Percentiles rank a stretch among this genome's conserved stretches.
Conservation (phyloP, 164 flowering plant species). For the Aristolochia californica region DNA sequence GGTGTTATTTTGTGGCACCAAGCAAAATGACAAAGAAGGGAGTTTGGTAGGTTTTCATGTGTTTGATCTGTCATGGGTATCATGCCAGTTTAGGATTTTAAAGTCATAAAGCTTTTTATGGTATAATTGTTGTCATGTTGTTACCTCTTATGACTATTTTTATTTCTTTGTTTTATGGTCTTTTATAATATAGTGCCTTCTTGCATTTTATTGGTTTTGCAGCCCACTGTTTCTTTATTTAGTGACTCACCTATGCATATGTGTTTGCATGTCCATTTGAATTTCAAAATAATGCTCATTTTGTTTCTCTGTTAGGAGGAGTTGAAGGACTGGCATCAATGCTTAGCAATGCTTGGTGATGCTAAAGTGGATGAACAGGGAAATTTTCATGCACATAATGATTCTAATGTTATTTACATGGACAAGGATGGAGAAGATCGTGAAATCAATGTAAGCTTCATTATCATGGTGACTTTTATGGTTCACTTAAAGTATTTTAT, state of each 20-base stretch:
- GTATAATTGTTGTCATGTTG: too few relatives aligned
- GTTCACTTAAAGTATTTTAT: background rate
- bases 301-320: constrained; percentile 49
- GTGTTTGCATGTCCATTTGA: background rate
- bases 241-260: too few relatives aligned
- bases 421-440: constrained; percentile 90
- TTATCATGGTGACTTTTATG: background rate
- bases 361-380: constrained; percentile 84
- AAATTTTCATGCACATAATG: constrained; percentile 55
- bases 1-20: too few relatives aligned
- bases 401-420: constrained; percentile 48
- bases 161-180: background rate
- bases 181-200: background rate
- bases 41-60: too few relatives aligned
- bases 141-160: too few relatives aligned
- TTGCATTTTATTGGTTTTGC: too few relatives aligned
- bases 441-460: constrained; percentile 73
- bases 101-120: too few relatives aligned
- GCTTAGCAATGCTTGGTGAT: constrained; percentile 78
- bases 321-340: constrained; percentile 93
- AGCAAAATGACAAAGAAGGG: too few relatives aligned
- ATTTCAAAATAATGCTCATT: background rate
- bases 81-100: too few relatives aligned
- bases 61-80: too few relatives aligned
- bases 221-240: too few relatives aligned